phyloP scores from a whole-genome alignment of 2,329 filamentous ascomycete species.

The Phialocephala sp. region DNA sequence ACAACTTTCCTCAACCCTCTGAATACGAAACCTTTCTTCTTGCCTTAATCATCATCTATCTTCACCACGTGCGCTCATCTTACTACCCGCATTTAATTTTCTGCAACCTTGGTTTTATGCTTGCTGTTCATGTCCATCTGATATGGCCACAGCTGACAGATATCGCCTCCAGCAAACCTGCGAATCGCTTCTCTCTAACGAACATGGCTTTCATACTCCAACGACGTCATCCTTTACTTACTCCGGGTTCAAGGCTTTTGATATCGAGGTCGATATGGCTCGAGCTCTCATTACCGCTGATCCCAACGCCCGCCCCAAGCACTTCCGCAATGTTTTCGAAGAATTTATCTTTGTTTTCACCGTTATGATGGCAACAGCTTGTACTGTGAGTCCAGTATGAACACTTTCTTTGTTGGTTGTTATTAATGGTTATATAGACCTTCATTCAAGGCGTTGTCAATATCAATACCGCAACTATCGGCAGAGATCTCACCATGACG shows the following conservation, averaged over 20 bases:
- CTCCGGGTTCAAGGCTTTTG: conserved; percentile 29
- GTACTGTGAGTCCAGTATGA: conserved; percentile 44
- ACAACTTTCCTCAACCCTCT: background rate
- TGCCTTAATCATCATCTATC: background rate
- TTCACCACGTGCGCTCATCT: too few species aligned
- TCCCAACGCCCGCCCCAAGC: conserved; percentile 32
- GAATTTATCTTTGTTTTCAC: conserved; percentile 39
- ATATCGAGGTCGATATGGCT: conserved; percentile 38
- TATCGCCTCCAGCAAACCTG: background rate
- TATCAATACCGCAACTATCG: conserved; percentile 51
- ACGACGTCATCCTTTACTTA: background rate
- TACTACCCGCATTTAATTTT: too few species aligned
- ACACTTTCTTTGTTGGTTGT: background rate
- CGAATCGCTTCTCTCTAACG: background rate
- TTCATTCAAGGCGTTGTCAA: conserved; percentile 64
- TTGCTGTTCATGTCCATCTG: background rate
- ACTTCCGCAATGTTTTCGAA: conserved; percentile 34
- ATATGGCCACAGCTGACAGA: background rate
- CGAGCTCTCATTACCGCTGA: conserved; percentile 30
- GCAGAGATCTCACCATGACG: conserved; percentile 53
- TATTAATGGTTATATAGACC: conserved; percentile 39
- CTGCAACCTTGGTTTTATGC: too few species aligned
- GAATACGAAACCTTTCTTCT: background rate
- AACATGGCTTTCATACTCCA: background rate
- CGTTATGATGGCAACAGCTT: conserved; percentile 70